Evolutionary conservation across 345 rosid species (phyloP).

Genomic region (Psidium friedrichsthalianum): DNA sequence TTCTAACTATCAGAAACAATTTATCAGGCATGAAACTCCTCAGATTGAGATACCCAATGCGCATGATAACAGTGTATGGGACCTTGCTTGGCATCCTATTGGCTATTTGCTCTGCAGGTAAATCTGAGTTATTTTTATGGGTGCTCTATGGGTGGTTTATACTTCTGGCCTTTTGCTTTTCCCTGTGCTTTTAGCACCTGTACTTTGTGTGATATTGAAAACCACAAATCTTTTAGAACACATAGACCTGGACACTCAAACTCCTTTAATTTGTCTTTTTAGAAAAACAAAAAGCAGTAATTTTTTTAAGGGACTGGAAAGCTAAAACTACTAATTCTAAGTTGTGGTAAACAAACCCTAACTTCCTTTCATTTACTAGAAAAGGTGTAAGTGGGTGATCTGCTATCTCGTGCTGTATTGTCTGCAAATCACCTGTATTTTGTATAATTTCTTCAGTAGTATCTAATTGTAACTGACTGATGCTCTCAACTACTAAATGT

Average conservation of each 20-base stretch:
- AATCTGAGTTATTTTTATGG: neutral
- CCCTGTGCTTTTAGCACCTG: neutral
- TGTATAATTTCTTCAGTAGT: neutral
- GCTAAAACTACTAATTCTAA: neutral
- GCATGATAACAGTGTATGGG: constrained; percentile 95
- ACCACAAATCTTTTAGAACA: neutral
- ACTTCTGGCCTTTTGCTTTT: neutral
- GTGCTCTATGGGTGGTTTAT: neutral
- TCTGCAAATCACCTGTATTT: neutral
- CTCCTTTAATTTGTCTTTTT: neutral
- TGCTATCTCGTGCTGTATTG: neutral
- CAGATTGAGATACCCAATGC: constrained; percentile 78
- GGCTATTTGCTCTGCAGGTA: constrained; percentile 99
- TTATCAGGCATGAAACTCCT: constrained; percentile 84
- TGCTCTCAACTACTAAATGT: neutral
- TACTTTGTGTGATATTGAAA: neutral
- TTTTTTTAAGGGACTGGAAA: neutral
- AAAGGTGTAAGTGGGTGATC: neutral
- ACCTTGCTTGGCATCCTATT: constrained; percentile 97
- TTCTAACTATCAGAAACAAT: constrained; percentile 4
- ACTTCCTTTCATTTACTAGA: neutral
- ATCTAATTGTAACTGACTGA: neutral
- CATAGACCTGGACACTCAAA: neutral
- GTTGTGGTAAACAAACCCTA: neutral
- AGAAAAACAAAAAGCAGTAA: neutral